Base-by-base conservation (phyloP, 225 moss, liverwort and hornwort species). In the Marchantia polymorpha region DNA sequence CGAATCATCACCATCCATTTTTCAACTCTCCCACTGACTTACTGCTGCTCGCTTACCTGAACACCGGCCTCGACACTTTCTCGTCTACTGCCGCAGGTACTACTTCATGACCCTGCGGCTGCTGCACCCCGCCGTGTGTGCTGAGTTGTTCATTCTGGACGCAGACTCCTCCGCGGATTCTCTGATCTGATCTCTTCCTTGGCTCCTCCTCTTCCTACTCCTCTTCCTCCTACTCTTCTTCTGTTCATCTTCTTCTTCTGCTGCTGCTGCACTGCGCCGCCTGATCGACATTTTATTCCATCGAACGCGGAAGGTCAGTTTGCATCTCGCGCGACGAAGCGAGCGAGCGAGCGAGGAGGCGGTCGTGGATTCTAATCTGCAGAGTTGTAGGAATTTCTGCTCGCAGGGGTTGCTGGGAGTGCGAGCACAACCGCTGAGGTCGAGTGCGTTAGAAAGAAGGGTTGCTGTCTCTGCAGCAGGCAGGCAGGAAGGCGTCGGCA, bases 1-100 rank as follows among this genome's bases (percentile, higher is more conserved):
- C 48, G 64, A 64, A 64, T 64, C 46, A 64, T 77, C 64, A 77
- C 77, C 77, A 49, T 64, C 64, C 64, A 50, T 64, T 76, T 69
- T 17, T 55, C 74, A 74, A 74, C 74, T 56, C n/a, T 6, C 30
- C 16, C 26, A n/a, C 17, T 77, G 22, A 46, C 59, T 77, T 46
- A 46, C 59, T 19, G 7, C 13, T 46, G n/a, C n/a, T n/a, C n/a
- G n/a, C n/a, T n/a, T n/a, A 31, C 52, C 55, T 74, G 25, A 9
- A 10, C 74, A 31, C 29, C 75, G 59, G 20, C 19, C 17, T 54
- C 74, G 74, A 22, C 51, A 23, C 1, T 49, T 25, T 29, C 48
- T 72, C n/a, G 26, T 5, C 72, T 51, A 72, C 72, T 72, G 73
- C 73, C 0, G 7, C 71, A 29, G n/a, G 8, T 75, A 59, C 39